These are phyloP conservation scores for barley (Hordeum vulgare) DNA, from an alignment of 176 grass and related monocot species.

Conservation along the genomic window DNA sequence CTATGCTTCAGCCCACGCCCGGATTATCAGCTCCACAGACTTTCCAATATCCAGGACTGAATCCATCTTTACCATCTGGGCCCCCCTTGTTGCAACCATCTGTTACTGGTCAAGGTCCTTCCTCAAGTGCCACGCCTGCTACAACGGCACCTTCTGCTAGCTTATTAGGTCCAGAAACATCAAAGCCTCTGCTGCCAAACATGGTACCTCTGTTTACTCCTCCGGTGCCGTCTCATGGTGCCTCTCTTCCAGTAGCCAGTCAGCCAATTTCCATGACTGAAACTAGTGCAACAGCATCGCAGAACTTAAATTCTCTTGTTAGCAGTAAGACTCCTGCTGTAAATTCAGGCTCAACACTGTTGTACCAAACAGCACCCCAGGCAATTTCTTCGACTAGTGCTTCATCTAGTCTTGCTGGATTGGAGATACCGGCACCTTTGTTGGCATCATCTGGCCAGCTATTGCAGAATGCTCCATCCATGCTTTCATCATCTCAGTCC, in stretches of 20 bases:
- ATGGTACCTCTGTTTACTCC: conserved; percentile 36
- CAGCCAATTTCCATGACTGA: conserved; percentile 47
- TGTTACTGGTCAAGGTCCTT: conserved; percentile 34
- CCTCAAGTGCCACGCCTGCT: conserved; percentile 23
- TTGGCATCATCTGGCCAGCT: conserved; percentile 49
- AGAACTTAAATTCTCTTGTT: conserved; percentile 30
- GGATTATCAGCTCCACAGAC: conserved; percentile 55
- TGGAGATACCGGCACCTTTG: conserved; percentile 40
- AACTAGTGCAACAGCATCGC: conserved; percentile 17
- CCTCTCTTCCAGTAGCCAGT: conserved; percentile 35
- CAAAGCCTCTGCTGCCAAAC: conserved; percentile 31
- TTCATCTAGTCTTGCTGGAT: conserved; percentile 37
- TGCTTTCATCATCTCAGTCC: conserved; percentile 44
- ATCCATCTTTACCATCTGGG: conserved; percentile 48
- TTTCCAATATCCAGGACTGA: conserved; percentile 54
- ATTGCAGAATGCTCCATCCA: conserved; percentile 46
- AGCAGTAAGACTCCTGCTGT: conserved; percentile 22
- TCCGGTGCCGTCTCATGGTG: conserved; percentile 32
- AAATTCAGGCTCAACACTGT: conserved; percentile 28
- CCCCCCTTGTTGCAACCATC: conserved; percentile 38
- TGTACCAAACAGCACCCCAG: conserved; percentile 48
- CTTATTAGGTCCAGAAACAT: conserved; percentile 46
- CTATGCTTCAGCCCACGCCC: conserved; percentile 48
- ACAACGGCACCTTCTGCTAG: conserved; percentile 35
- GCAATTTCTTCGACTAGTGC: conserved; percentile 25